phyloP scores from a whole-genome alignment of 192 early-diverging fungal species.

The Entophlyctis luteolus region DNA sequence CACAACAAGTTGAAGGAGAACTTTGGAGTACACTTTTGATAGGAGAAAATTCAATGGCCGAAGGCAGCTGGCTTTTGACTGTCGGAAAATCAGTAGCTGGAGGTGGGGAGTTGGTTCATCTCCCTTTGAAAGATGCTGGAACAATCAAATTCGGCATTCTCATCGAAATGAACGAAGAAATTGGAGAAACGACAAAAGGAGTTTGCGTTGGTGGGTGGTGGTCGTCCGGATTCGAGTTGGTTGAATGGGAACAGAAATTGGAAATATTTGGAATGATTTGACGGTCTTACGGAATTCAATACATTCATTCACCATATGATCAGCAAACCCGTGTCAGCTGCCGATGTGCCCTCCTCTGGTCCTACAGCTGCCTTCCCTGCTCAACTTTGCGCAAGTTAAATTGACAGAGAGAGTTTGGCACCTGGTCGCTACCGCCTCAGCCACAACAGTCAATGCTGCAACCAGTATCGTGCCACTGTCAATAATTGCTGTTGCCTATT shows the following conservation, averaged over 20 bases:
- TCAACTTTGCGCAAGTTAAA: no score
- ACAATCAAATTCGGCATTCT: background rate
- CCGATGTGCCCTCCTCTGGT: no score
- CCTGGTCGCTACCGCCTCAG: no score
- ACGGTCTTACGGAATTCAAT: no score
- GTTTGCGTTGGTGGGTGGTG: background rate
- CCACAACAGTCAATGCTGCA: no score
- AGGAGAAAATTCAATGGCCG: background rate
- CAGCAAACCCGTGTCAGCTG: no score
- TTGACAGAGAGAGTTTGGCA: no score
- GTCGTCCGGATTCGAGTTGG: background rate
- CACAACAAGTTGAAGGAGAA: background rate
- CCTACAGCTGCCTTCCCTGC: no score
- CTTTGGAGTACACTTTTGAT: background rate
- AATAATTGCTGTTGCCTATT: no score
- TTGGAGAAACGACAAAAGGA: background rate
- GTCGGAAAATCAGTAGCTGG: background rate
- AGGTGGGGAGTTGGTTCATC: background rate
- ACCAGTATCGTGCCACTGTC: no score
- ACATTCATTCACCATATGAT: no score
- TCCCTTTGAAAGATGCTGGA: background rate
- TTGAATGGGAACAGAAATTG: background rate
- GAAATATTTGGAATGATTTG: no score
- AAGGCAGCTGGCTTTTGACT: background rate
- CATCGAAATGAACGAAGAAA: background rate